Conservation (phyloP, 2,329 filamentous ascomycete species). For the Bipolaris gigantea region DNA sequence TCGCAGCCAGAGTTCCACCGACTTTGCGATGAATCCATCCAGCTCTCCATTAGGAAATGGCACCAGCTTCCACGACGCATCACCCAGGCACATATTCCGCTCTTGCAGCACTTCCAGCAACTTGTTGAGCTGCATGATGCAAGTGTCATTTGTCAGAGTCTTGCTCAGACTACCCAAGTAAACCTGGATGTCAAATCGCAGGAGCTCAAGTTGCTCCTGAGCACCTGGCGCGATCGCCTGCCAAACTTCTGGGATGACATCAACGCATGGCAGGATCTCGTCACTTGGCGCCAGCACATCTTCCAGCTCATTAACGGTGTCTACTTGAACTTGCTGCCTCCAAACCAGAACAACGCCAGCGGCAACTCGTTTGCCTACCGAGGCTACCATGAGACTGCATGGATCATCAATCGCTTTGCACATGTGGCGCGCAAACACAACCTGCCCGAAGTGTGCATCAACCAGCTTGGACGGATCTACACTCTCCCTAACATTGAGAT, state of each 20-base stretch:
- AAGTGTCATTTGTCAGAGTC: slow-evolving; percentile 90
- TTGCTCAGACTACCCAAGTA: slow-evolving; percentile 77
- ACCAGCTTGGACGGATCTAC: slow-evolving; percentile 95
- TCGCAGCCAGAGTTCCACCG: slow-evolving; percentile 78
- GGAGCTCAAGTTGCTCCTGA: slow-evolving; percentile 89
- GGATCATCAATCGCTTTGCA: slow-evolving; percentile 99
- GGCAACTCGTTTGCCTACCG: slow-evolving; percentile 95
- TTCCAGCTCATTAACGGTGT: slow-evolving; percentile 96
- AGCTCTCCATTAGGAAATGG: slow-evolving; percentile 97
- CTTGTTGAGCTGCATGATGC: slow-evolving; percentile 97
- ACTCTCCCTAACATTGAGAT: slow-evolving; percentile 99
- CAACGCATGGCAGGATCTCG: slow-evolving; percentile 97
- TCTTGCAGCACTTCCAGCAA: slow-evolving; percentile 97
- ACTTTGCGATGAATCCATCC: slow-evolving; percentile 94
- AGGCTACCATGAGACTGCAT: slow-evolving; percentile 97
- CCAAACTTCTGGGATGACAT: slow-evolving; percentile 99
- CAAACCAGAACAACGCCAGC: slow-evolving; percentile 72
- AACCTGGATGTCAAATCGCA: slow-evolving; percentile 95
- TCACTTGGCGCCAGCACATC: slow-evolving; percentile 99
- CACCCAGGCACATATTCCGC: slow-evolving; percentile 91
- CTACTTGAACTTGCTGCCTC: slow-evolving; percentile 82
- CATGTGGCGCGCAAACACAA: slow-evolving; percentile 97
- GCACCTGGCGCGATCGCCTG: slow-evolving; percentile 91
- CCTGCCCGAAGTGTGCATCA: slow-evolving; percentile 95
- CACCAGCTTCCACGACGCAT: slow-evolving; percentile 93